A percentile compares a stretch with the other conserved stretches of the same genome.
These are phyloP conservation scores for Lentinula raphanica DNA, from an alignment of 768 basidiomycete species.

Conservation along the genomic window DNA sequence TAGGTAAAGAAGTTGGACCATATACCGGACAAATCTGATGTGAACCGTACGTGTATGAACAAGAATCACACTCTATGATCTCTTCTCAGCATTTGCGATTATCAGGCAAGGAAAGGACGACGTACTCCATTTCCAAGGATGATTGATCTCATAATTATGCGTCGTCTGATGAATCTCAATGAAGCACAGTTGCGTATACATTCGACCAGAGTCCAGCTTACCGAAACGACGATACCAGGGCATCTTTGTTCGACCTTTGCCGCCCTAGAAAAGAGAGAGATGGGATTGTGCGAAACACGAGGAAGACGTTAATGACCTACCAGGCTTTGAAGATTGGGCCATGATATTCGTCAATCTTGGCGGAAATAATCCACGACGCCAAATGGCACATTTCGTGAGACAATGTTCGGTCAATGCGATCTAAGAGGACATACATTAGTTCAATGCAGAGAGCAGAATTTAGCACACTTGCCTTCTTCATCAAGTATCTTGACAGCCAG, in stretches of 20 bases:
- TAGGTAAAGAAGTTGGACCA: conserved; percentile 19
- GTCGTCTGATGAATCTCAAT: conserved; percentile 39
- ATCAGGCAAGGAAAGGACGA: conserved; percentile 3
- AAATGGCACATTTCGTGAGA: conserved; percentile 93
- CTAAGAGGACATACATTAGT: conserved; percentile 28
- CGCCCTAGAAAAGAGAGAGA: conserved; percentile 43
- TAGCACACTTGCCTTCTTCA: conserved; percentile 50
- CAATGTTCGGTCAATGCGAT: conserved; percentile 75
- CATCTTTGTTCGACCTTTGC: conserved; percentile 59
- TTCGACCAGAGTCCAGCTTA: conserved; percentile 22
- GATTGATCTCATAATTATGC: conserved; percentile 72
- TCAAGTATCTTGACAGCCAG: conserved; percentile 82
- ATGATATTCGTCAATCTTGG: conserved; percentile 65
- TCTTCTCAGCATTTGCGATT: not conserved
- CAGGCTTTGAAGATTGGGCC: conserved; percentile 69
- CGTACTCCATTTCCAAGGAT: conserved; percentile 69
- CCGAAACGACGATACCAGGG: conserved; percentile 69
- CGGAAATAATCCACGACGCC: conserved; percentile 79
- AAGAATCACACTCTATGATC: conserved; percentile 55
- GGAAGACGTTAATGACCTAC: conserved; percentile 31
- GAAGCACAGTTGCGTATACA: no score
- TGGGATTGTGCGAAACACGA: not conserved
- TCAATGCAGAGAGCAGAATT: not conserved
- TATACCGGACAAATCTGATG: not conserved
- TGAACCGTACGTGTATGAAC: conserved; percentile 51